Conservation (phyloP, 768 basidiomycete species). For the Chlorophyllum brunneum region DNA sequence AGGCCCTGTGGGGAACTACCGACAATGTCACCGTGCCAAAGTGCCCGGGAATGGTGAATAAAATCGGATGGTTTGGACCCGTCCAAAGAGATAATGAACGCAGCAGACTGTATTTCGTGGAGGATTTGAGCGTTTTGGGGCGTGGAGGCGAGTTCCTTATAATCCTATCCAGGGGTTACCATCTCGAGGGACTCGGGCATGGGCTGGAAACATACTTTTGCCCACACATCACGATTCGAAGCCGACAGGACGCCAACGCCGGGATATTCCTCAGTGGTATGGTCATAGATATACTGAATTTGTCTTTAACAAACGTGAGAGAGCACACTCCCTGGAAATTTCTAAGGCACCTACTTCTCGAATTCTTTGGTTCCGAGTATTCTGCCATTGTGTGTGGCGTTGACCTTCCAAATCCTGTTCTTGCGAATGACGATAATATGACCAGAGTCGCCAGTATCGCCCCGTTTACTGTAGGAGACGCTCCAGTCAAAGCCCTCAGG, state of each 20-base stretch:
- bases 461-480: conserved; percentile 56
- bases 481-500: conserved; percentile 74
- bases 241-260: conserved; percentile 76
- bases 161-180: conserved; percentile 45
- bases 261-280: conserved; percentile 59
- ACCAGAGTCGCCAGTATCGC: conserved; percentile 58
- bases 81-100: conserved; percentile 83
- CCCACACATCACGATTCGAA: conserved; percentile 85
- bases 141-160: conserved; percentile 52
- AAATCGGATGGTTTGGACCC: conserved; percentile 46
- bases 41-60: conserved; percentile 58
- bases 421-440: conserved; percentile 86
- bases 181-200: background rate
- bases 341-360: conserved; percentile 42
- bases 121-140: conserved; percentile 62
- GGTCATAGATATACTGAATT: conserved; percentile 66
- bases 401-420: conserved; percentile 81
- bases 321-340: background rate
- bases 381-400: conserved; percentile 48
- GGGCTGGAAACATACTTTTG: conserved; percentile 48
- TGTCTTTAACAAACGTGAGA: conserved; percentile 45
- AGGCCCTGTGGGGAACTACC: conserved; percentile 50
- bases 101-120: conserved; percentile 76
- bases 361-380: conserved; percentile 66
- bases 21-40: conserved; percentile 80